Percentiles rank a stretch among this genome's conserved stretches.
Evolutionary conservation across 192 early-diverging fungal species (phyloP).

Genomic region (Pilaira anomala): DNA sequence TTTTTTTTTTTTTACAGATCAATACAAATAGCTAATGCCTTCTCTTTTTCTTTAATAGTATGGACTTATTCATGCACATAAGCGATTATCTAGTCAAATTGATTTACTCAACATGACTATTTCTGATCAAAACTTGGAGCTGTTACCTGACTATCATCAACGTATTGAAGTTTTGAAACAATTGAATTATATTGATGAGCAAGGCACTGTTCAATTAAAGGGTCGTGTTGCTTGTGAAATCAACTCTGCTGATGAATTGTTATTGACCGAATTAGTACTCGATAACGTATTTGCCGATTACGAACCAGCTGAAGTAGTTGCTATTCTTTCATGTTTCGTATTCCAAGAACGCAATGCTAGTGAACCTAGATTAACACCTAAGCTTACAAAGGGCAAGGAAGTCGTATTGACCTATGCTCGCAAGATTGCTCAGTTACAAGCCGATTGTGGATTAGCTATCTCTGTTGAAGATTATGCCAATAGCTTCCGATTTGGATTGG

Average conservation of each 20-base stretch:
- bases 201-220: conserved; percentile 88
- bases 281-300: conserved; percentile 89
- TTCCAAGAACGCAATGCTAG: conserved; percentile 85
- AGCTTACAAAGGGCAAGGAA: conserved; percentile 59
- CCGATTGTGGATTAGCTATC: conserved; percentile 58
- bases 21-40: not conserved
- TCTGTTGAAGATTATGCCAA: conserved; percentile 36
- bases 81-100: conserved; percentile 63
- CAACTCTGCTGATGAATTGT: conserved; percentile 92
- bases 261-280: conserved; percentile 91
- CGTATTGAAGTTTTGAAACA: conserved; percentile 80
- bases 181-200: conserved; percentile 79
- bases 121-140: conserved; percentile 89
- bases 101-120: conserved; percentile 74
- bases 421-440: conserved; percentile 72
- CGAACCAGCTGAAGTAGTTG: conserved; percentile 91
- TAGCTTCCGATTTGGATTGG: conserved; percentile 77
- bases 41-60: conserved; percentile 36
- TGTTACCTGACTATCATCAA: conserved; percentile 91
- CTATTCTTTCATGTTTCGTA: conserved; percentile 90
- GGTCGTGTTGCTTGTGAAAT: conserved; percentile 97
- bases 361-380: conserved; percentile 63
- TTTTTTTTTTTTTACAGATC: not conserved
- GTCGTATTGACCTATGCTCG: conserved; percentile 66
- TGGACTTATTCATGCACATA: conserved; percentile 50